A percentile compares a stretch with the other conserved stretches of the same genome.
phyloP scores from a whole-genome alignment of 441 rosid genomes.

The Pelargonium cotyledonis region DNA sequence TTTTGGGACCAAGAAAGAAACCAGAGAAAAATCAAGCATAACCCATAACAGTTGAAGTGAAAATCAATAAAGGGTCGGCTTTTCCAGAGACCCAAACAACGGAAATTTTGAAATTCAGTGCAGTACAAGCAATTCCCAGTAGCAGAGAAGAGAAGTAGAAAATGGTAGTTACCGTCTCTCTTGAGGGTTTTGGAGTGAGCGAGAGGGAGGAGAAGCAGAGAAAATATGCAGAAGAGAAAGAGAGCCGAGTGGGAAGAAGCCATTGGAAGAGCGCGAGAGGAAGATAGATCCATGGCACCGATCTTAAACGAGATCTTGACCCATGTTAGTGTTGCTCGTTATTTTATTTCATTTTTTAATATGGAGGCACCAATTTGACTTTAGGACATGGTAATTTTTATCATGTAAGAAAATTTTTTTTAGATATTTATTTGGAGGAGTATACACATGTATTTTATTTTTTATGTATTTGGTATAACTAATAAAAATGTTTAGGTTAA shows the following conservation, averaged over 20 bases:
- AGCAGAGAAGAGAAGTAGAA: neutral
- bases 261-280: neutral
- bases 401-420: too few species aligned
- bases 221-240: constrained; percentile 6
- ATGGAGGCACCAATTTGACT: too few species aligned
- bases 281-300: neutral
- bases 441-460: too few species aligned
- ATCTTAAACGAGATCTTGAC: neutral
- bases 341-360: too few species aligned
- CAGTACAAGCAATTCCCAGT: neutral
- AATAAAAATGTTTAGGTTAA: too few species aligned
- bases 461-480: too few species aligned
- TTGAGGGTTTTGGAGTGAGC: constrained; percentile 60
- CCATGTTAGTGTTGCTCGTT: too few species aligned
- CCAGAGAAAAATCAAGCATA: neutral
- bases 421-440: too few species aligned
- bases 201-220: constrained; percentile 28
- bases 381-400: too few species aligned
- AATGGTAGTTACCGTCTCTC: constrained; percentile 49
- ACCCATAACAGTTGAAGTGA: neutral
- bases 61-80: neutral
- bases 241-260: neutral
- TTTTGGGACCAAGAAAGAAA: neutral
- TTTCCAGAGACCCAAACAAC: neutral
- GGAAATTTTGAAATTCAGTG: neutral